Percentiles rank a stretch among this genome's conserved stretches.
Evolutionary conservation across 2,329 filamentous ascomycete genomes (phyloP).

Genomic region (Cercospora sp.): DNA sequence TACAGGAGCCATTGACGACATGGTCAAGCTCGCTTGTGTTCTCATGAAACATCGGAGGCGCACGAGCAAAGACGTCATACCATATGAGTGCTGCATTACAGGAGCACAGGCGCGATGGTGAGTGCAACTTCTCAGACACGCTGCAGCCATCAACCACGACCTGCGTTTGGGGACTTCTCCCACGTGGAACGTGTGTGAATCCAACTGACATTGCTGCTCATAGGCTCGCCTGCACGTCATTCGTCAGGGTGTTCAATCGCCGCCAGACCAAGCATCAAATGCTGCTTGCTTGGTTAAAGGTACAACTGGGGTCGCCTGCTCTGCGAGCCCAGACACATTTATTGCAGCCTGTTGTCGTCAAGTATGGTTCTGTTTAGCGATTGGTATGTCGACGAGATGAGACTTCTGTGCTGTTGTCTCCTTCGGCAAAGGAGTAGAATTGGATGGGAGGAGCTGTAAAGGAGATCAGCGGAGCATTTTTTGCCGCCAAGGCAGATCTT

Average conservation of each 20-base stretch:
- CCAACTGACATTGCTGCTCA: neutral
- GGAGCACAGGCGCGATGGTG: constrained; percentile 63
- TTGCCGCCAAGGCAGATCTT: neutral
- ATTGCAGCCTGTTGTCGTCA: constrained; percentile 14
- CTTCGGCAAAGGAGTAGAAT: neutral
- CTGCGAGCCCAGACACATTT: constrained; percentile 14
- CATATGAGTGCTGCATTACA: constrained; percentile 61
- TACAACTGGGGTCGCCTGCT: constrained; percentile 32
- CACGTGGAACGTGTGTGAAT: neutral
- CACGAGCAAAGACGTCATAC: constrained; percentile 36
- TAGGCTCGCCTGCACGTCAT: constrained; percentile 70
- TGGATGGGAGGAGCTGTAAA: neutral
- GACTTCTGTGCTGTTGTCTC: no score
- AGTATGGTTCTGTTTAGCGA: constrained; percentile 3
- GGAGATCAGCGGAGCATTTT: neutral
- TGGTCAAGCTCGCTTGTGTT: constrained; percentile 64
- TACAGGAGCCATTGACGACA: constrained; percentile 63
- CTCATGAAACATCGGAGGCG: constrained; percentile 60
- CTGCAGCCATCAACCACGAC: neutral
- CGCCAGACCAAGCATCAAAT: constrained; percentile 69
- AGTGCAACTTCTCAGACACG: constrained; percentile 36
- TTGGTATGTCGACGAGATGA: neutral
- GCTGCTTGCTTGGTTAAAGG: constrained; percentile 67
- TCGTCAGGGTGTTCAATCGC: constrained; percentile 63
- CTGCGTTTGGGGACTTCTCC: neutral